These are phyloP conservation scores for Phytophthora brassicae DNA, from an alignment of 352 stramenopile genomes.

Conservation along the genomic window DNA sequence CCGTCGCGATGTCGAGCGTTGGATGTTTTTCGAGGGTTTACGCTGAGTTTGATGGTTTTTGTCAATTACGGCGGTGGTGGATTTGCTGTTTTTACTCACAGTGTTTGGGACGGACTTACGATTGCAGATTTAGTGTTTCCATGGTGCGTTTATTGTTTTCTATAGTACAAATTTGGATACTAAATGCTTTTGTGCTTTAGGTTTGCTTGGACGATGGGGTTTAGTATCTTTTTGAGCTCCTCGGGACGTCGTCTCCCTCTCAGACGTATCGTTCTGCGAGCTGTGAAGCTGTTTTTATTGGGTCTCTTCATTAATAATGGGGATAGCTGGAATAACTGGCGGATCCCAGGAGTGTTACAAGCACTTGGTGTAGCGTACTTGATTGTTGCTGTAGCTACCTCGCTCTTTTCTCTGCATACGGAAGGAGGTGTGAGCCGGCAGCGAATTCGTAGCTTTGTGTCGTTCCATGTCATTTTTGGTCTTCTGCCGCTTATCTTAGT, in stretches of 20 bases:
- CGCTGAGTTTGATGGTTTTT: constrained; percentile 84
- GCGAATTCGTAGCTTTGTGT: not conserved
- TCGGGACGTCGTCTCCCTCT: not conserved
- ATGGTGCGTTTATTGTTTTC: constrained; percentile 40
- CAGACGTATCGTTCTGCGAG: constrained; percentile 21
- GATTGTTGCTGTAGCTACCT: constrained; percentile 26
- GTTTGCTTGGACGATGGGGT: constrained; percentile 88
- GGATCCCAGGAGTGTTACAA: constrained; percentile 79
- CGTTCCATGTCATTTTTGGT: constrained; percentile 30
- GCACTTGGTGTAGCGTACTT: constrained; percentile 57
- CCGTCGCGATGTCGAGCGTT: constrained; percentile 37
- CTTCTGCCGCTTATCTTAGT: constrained; percentile 38
- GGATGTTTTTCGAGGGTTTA: constrained; percentile 77
- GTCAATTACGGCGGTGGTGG: constrained; percentile 87
- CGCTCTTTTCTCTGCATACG: constrained; percentile 3
- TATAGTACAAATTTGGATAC: not conserved
- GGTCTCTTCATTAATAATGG: constrained; percentile 79
- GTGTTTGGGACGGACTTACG: constrained; percentile 76
- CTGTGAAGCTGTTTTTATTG: constrained; percentile 56
- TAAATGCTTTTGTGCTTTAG: constrained; percentile 23
- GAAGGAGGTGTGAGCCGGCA: not conserved
- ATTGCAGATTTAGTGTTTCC: constrained; percentile 79
- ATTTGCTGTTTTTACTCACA: constrained; percentile 65
- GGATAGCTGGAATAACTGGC: constrained; percentile 51
- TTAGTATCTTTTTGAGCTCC: constrained; percentile 45